Evolutionary conservation across 1,139 yeast species (phyloP), one percentile per base, ranked within the genome.

Genomic region (Suhomyces taliae): DNA sequence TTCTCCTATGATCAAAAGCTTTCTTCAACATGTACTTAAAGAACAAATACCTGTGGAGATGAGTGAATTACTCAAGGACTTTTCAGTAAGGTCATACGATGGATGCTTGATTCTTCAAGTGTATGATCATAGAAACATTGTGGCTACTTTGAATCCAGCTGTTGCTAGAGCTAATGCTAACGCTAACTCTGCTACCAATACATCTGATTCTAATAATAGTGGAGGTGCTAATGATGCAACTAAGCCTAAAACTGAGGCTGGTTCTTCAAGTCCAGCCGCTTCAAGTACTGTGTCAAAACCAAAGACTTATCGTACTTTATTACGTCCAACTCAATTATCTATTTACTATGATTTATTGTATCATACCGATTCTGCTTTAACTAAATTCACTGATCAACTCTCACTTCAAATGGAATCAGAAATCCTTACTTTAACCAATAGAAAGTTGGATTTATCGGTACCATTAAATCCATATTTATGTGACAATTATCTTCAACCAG

Each of bases 21-120:
- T 93, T 58, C 70, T 93, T 52, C 84, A 85, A 53, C 88, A 84
- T 61, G 87, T 91, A 8, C 83, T 91, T 14, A 71, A 81, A 49
- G 96, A 91, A 47, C 85, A 85, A 58, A 89, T 93, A 12, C 97
- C 97, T 0, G 87, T 90, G 38, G 91, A 95, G 15, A 83, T 93
- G 63, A 83, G 91, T 57, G 98, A 91, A 66, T 87, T 91, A 15
- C 76, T 91, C 47, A 83, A 89, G 58, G 98, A 91, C 62, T 88
- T 93, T 40, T 85, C 91, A 12, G 81, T 91, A 31, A 80, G 82
- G 49, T 79, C 89, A 44, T 91, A 89, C 62, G 97, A 91, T 64
- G 97, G 98, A 0, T 89, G 96, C 61, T 72, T 91, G 37, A 88
- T 93, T 15, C 66, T 93, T 44, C 90, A 89, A 59, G 86, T 93